These are phyloP conservation scores for Lomentospora prolificans DNA, from an alignment of 2,329 filamentous ascomycete species.

Conservation along the genomic window DNA sequence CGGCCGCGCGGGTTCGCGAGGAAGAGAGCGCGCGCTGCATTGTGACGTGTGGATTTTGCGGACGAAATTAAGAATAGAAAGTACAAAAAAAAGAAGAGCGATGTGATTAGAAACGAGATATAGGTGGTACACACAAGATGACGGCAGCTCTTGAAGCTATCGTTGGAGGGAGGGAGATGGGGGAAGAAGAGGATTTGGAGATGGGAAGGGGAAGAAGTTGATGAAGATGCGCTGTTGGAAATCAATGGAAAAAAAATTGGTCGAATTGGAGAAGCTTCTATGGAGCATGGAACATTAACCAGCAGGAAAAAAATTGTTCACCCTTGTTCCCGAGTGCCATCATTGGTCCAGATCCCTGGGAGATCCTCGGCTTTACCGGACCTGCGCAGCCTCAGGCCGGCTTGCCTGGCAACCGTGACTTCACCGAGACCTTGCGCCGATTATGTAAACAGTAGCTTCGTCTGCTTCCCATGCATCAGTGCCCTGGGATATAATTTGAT, in stretches of 20 bases:
- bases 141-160: conserved; percentile 8
- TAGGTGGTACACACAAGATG: conserved; percentile 1
- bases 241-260: conserved; percentile 8
- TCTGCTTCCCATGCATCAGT: too few relatives aligned
- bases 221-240: conserved; percentile 12
- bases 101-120: conserved; percentile 4
- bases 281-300: conserved; percentile 4
- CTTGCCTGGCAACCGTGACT: too few relatives aligned
- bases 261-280: conserved; percentile 15
- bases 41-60: conserved; percentile 28
- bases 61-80: conserved; percentile 21
- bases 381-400: too few relatives aligned
- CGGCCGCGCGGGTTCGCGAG: conserved; percentile 68
- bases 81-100: conserved; percentile 13
- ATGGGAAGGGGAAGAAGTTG: conserved; percentile 11
- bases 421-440: too few relatives aligned
- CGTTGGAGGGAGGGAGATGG: not conserved
- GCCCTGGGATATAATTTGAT: too few relatives aligned
- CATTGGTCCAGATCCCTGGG: conserved; percentile 1
- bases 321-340: not conserved
- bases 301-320: conserved; percentile 6
- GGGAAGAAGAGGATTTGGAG: conserved; percentile 12
- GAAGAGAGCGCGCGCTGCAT: conserved; percentile 93
- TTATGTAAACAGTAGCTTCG: too few relatives aligned
- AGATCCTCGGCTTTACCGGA: conserved; percentile 7